phyloP scores from a whole-genome alignment of 805 yeast species.

The Candida khao-thaluensis region DNA sequence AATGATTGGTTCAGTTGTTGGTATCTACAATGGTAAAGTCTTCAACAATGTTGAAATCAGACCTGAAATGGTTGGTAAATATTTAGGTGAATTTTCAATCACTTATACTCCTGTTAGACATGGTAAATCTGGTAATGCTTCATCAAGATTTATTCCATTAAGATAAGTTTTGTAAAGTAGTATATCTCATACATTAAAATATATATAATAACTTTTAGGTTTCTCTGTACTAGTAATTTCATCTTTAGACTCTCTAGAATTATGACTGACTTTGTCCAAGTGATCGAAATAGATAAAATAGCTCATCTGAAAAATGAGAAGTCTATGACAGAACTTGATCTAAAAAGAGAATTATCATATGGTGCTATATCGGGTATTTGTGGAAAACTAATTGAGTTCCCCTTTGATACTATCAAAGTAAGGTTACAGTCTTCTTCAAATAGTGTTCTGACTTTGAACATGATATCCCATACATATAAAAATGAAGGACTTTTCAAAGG shows the following conservation, averaged over 20 bases:
- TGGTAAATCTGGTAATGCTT: conserved; percentile 95
- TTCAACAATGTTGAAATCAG: conserved; percentile 98
- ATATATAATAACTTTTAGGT: conserved; percentile 12
- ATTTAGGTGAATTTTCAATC: conserved; percentile 99
- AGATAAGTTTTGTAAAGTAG: conserved; percentile 25
- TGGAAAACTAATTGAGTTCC: conserved; percentile 85
- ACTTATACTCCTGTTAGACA: conserved; percentile 99
- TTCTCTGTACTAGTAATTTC: conserved; percentile 4
- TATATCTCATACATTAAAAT: conserved; percentile 11
- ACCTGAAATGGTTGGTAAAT: conserved; percentile 99
- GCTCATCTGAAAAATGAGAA: background rate
- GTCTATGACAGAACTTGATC: conserved; percentile 9
- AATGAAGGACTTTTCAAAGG: conserved; percentile 73
- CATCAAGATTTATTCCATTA: conserved; percentile 73
- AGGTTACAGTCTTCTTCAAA: conserved; percentile 64
- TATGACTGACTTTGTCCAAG: no score
- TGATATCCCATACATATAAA: conserved; percentile 58
- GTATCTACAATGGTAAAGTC: conserved; percentile 99
- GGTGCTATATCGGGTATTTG: conserved; percentile 73
- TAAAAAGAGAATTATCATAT: conserved; percentile 41
- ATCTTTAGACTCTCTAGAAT: no score
- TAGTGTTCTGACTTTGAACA: conserved; percentile 49
- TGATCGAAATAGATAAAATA: no score
- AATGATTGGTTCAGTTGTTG: conserved; percentile 98
- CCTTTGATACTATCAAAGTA: conserved; percentile 91